Percentiles rank a stretch among this genome's conserved stretches.
phyloP scores from a whole-genome alignment of 305 asterid species.

The Euphrasia arctica region DNA sequence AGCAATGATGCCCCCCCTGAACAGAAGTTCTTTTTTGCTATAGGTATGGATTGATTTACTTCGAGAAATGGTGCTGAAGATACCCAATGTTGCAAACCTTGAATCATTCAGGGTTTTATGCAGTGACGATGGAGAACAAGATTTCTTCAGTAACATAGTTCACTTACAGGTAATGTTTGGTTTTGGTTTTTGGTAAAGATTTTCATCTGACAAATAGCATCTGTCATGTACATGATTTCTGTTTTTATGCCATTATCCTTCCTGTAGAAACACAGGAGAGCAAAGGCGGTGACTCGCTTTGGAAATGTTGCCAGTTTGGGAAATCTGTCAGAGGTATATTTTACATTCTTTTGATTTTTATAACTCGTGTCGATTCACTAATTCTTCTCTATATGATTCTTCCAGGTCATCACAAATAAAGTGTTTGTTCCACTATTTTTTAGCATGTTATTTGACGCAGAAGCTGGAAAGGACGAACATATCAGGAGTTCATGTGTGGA shows the following conservation, averaged over 20 bases:
- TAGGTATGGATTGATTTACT: conserved; percentile 94
- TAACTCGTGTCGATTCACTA: conserved; percentile 20
- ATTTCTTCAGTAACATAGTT: conserved; percentile 74
- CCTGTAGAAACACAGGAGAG: conserved; percentile 86
- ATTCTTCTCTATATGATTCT: conserved; percentile 24
- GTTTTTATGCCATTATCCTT: conserved; percentile 24
- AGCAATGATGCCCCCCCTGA: conserved; percentile 10
- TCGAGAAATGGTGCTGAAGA: conserved; percentile 82
- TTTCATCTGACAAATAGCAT: conserved; percentile 9
- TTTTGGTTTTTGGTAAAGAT: conserved; percentile 1
- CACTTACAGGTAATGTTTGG: conserved; percentile 74
- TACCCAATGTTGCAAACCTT: conserved; percentile 65
- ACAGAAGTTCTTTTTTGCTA: conserved; percentile 26
- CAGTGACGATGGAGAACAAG: conserved; percentile 86
- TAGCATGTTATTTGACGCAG: conserved; percentile 65
- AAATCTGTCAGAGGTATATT: conserved; percentile 61
- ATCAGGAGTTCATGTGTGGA: conserved; percentile 74
- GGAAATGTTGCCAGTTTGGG: conserved; percentile 44
- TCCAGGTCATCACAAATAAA: conserved; percentile 65
- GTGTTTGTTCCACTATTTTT: conserved; percentile 82
- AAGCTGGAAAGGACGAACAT: conserved; percentile 88
- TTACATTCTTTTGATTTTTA: conserved; percentile 19
- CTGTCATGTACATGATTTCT: conserved; percentile 16
- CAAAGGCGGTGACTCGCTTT: conserved; percentile 83
- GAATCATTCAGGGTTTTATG: conserved; percentile 58